phyloP scores from a whole-genome alignment of 495 filamentous ascomycete species.

The Aspergillus nidulans region DNA sequence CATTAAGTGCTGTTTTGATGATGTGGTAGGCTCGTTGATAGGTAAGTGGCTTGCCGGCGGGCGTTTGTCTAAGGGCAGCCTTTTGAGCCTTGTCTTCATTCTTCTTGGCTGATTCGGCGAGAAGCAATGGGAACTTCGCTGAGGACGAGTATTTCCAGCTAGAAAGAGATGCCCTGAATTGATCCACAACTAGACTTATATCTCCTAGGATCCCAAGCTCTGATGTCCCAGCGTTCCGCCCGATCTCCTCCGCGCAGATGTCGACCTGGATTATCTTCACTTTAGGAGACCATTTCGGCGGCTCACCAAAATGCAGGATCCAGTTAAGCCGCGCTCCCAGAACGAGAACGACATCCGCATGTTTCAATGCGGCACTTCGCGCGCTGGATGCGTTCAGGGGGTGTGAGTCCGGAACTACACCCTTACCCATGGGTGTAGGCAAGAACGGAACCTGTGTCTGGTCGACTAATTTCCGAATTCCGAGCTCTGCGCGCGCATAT shows the following conservation, averaged over 20 bases:
- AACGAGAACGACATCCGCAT: constrained; percentile 56
- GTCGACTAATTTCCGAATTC: constrained; percentile 45
- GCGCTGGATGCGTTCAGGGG: constrained; percentile 52
- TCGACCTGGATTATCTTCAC: constrained; percentile 59
- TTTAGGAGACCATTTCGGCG: constrained; percentile 52
- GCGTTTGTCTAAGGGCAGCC: constrained; percentile 31
- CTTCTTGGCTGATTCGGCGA: constrained; percentile 37
- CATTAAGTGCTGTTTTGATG: constrained; percentile 46
- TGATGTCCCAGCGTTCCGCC: constrained; percentile 42
- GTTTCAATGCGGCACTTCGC: constrained; percentile 52
- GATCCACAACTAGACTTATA: constrained; percentile 46
- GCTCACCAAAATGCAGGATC: constrained; percentile 59
- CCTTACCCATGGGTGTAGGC: constrained; percentile 63
- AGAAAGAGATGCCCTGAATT: constrained; percentile 37
- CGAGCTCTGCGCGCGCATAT: constrained; percentile 50
- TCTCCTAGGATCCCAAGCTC: constrained; percentile 51
- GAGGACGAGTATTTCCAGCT: constrained; percentile 45
- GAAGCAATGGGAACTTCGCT: constrained; percentile 27
- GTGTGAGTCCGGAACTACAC: constrained; percentile 55
- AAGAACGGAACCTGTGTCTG: constrained; percentile 55
- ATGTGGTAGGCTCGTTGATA: constrained; percentile 53
- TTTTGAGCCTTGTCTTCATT: constrained; percentile 44
- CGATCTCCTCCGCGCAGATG: constrained; percentile 54
- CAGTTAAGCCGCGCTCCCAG: constrained; percentile 60
- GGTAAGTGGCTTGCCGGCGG: constrained; percentile 42